Conservation (phyloP, 2,329 filamentous ascomycete species). For the Trichoderma koningii region DNA sequence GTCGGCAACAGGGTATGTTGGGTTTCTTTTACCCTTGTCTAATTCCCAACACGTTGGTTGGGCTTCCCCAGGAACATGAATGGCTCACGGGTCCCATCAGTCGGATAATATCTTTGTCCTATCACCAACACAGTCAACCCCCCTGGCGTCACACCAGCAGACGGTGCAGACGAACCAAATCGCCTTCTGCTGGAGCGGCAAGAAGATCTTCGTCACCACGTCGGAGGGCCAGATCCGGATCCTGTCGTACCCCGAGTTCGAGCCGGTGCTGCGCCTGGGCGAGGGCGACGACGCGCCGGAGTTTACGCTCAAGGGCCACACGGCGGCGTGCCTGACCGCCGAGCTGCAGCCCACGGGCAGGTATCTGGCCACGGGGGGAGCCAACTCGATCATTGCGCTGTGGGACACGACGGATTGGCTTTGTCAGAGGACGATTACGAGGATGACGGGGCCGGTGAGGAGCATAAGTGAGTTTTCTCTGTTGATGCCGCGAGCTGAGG, state of each 20-base stretch:
- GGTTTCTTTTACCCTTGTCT: slow-evolving; percentile 21
- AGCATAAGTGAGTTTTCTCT: slow-evolving; percentile 58
- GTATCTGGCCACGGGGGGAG: slow-evolving; percentile 73
- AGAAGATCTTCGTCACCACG: slow-evolving; percentile 70
- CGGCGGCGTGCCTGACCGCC: slow-evolving; percentile 68
- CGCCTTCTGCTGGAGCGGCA: slow-evolving; percentile 71
- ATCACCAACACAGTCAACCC: slow-evolving; percentile 59
- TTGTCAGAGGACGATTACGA: slow-evolving; percentile 69
- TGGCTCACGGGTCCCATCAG: slow-evolving; percentile 41
- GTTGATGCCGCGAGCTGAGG: neutral
- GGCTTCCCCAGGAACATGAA: neutral
- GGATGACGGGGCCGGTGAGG: slow-evolving; percentile 68
- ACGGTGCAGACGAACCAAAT: slow-evolving; percentile 69
- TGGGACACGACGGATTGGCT: slow-evolving; percentile 81
- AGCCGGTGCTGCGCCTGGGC: slow-evolving; percentile 55
- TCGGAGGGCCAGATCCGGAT: slow-evolving; percentile 71
- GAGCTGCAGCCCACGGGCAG: slow-evolving; percentile 71
- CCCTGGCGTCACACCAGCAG: slow-evolving; percentile 62
- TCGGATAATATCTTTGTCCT: slow-evolving; percentile 64
- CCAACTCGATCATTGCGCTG: slow-evolving; percentile 72
- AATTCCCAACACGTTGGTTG: neutral
- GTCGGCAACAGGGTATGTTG: slow-evolving; percentile 69
- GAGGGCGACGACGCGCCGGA: slow-evolving; percentile 50
- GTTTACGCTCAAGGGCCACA: slow-evolving; percentile 71
- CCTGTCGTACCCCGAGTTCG: slow-evolving; percentile 65